Percentiles rank a stretch among this genome's conserved stretches.
Evolutionary conservation across 1,139 yeast species (phyloP).

Genomic region (Spathaspora sp.): DNA sequence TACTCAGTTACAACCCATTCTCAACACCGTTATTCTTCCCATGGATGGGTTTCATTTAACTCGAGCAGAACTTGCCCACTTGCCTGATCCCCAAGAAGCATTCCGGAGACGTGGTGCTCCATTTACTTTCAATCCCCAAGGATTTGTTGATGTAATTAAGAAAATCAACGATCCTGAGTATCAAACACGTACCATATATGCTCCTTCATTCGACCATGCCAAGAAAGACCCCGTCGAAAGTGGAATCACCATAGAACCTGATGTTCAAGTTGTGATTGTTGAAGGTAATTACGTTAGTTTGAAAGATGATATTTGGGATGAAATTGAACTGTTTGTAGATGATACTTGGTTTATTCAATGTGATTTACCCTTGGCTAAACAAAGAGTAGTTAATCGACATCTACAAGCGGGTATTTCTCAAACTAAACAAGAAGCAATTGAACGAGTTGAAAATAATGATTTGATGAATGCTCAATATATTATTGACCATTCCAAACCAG

Average conservation of each 20-base stretch:
- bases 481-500: constrained; percentile 33
- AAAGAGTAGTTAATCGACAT: constrained; percentile 71
- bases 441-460: constrained; percentile 69
- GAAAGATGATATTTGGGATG: constrained; percentile 50
- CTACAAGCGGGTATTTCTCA: constrained; percentile 63
- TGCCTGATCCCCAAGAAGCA: constrained; percentile 58
- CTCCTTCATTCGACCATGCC: constrained; percentile 80
- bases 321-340: constrained; percentile 35
- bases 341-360: constrained; percentile 50
- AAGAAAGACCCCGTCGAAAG: constrained; percentile 63
- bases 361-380: constrained; percentile 44
- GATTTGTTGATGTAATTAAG: constrained; percentile 27
- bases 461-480: constrained; percentile 64
- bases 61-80: constrained; percentile 47
- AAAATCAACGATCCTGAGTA: constrained; percentile 16
- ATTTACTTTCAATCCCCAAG: constrained; percentile 69
- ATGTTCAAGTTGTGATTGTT: constrained; percentile 51
- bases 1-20: constrained; percentile 13
- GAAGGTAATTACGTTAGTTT: constrained; percentile 67
- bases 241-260: constrained; percentile 43
- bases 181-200: constrained; percentile 27
- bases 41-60: constrained; percentile 87
- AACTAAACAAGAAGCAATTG: constrained; percentile 56
- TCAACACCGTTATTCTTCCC: constrained; percentile 33
- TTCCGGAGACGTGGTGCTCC: constrained; percentile 78